Conservation (phyloP, 306 rosid species). For the Styphnolobium japonicum region DNA sequence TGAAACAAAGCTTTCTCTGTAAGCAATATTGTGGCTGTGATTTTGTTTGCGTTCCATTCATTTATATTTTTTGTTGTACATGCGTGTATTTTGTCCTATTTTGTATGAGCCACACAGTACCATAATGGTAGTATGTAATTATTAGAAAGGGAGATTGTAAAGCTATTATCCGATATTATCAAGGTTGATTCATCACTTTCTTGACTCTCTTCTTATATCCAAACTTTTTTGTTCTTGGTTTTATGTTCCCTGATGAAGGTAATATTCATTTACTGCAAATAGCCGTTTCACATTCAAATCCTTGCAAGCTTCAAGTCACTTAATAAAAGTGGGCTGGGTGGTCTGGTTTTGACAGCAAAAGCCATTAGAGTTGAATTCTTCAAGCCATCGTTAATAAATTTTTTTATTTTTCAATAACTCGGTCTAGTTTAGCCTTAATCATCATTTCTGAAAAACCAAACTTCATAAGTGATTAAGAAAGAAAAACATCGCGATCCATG, state of each 20-base stretch:
- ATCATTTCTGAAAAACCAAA: too few relatives aligned
- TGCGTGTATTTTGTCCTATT: background rate
- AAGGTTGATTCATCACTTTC: background rate
- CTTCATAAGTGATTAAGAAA: too few relatives aligned
- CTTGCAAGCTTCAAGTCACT: too few relatives aligned
- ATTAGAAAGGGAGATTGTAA: background rate
- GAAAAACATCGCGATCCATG: too few relatives aligned
- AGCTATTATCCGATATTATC: background rate
- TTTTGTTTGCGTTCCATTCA: background rate
- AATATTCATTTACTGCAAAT: too few relatives aligned
- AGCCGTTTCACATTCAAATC: too few relatives aligned
- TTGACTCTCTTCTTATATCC: background rate
- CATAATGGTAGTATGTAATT: background rate
- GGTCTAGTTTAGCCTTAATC: too few relatives aligned
- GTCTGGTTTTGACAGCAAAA: too few relatives aligned
- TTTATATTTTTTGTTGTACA: slow-evolving; percentile 16
- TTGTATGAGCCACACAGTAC: background rate
- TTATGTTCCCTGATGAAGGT: background rate
- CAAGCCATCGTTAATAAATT: too few relatives aligned
- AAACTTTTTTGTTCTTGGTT: background rate
- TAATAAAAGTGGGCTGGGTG: too few relatives aligned
- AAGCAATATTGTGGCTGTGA: background rate
- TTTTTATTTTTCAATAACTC: too few relatives aligned
- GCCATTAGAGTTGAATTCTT: too few relatives aligned
- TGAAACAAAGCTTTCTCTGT: slow-evolving; percentile 26